Evolutionary conservation across 2,329 filamentous ascomycete genomes (phyloP).

Genomic region (Pyrenophora tritici-repentis): DNA sequence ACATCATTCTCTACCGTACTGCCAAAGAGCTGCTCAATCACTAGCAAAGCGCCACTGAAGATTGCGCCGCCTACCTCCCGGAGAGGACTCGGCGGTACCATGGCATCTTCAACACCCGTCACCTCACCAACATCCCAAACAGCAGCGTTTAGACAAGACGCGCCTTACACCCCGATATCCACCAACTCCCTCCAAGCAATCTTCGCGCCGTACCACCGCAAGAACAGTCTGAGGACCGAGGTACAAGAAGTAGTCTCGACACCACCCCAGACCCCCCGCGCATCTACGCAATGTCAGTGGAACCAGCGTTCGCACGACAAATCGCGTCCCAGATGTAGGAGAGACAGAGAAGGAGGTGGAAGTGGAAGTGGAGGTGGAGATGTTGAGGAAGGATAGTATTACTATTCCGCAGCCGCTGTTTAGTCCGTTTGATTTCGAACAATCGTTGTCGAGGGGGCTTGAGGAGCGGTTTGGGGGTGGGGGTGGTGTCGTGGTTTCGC

Average conservation of each 20-base stretch:
- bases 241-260: conserved; percentile 4
- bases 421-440: conserved; percentile 27
- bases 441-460: not conserved
- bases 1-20: conserved; percentile 25
- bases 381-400: conserved; percentile 35
- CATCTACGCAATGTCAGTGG: conserved; percentile 33
- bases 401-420: conserved; percentile 28
- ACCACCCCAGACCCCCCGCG: conserved; percentile 13
- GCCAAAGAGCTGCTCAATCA: conserved; percentile 32
- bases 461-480: not conserved
- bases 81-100: conserved; percentile 38
- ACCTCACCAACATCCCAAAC: conserved; percentile 25
- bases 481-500: no score
- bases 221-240: conserved; percentile 1
- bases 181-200: no score
- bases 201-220: no score
- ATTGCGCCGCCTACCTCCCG: conserved; percentile 20
- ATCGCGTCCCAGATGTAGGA: not conserved
- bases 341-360: conserved; percentile 1
- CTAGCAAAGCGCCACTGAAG: conserved; percentile 22
- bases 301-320: conserved; percentile 29
- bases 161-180: no score
- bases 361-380: conserved; percentile 10
- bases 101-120: conserved; percentile 34
- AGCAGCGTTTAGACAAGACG: conserved; percentile 8